Conservation (phyloP, 495 filamentous ascomycete genomes). For the Hypoxylon lenormandii region DNA sequence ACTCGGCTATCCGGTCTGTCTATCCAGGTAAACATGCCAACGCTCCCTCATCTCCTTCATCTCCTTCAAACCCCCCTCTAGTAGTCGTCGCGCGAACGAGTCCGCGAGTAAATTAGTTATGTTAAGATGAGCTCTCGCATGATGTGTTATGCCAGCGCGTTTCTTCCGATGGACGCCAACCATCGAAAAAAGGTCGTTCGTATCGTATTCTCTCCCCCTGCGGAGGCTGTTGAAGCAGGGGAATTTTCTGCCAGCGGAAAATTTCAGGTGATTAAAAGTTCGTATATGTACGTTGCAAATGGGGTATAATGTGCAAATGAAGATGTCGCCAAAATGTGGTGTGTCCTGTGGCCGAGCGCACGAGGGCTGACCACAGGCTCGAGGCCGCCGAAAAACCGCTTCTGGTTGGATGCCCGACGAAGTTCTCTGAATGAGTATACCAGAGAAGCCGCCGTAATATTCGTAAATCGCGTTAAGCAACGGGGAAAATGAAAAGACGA, state of each 20-base stretch:
- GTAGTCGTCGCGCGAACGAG: neutral
- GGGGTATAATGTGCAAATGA: constrained; percentile 51
- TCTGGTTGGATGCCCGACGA: constrained; percentile 17
- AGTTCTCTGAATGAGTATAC: constrained; percentile 23
- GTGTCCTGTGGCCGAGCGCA: constrained; percentile 44
- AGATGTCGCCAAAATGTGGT: constrained; percentile 18
- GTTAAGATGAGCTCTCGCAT: constrained; percentile 9
- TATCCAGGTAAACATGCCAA: constrained; percentile 38
- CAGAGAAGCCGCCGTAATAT: constrained; percentile 31
- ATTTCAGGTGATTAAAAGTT: constrained; percentile 31
- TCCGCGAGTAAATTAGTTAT: constrained; percentile 26
- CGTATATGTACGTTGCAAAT: constrained; percentile 45
- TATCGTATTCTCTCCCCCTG: constrained; percentile 9
- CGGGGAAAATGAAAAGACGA: constrained; percentile 27
- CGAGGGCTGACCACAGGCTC: constrained; percentile 50
- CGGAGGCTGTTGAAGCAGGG: constrained; percentile 39
- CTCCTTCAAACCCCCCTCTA: neutral
- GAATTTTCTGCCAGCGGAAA: constrained; percentile 47
- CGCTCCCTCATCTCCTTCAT: constrained; percentile 9
- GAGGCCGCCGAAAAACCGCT: constrained; percentile 26
- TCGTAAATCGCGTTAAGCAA: constrained; percentile 48
- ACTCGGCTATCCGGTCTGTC: constrained; percentile 13
- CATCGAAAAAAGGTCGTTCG: constrained; percentile 10
- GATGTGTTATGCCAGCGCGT: constrained; percentile 13
- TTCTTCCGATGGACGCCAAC: constrained; percentile 11